These are phyloP conservation scores for Cadophora sp. DNA, from an alignment of 2,329 filamentous ascomycete species.

Conservation along the genomic window DNA sequence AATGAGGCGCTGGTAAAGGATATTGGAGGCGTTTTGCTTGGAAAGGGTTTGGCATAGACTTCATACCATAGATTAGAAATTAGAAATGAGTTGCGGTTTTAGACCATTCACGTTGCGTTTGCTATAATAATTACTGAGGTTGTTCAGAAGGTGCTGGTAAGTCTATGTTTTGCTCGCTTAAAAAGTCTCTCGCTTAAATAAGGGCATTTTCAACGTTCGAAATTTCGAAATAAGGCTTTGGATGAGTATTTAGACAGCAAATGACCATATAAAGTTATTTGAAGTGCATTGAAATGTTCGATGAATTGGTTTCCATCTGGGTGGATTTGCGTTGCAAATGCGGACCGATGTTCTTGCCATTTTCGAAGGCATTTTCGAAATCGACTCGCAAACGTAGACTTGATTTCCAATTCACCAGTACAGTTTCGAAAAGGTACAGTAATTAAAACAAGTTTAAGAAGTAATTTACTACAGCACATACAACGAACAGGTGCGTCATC, in stretches of 20 bases:
- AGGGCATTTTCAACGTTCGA: neutral
- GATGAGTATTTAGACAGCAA: neutral
- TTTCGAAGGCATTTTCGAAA: neutral
- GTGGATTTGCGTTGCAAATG: neutral
- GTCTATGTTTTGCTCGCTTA: slow-evolving; percentile 11
- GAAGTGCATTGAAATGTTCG: neutral
- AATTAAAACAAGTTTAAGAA: too few relatives aligned
- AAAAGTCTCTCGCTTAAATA: neutral
- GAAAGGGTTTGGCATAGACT: slow-evolving; percentile 40
- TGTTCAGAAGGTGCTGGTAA: neutral
- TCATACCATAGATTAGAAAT: slow-evolving; percentile 6
- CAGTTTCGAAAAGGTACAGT: neutral
- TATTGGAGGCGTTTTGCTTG: slow-evolving; percentile 52
- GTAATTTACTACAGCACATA: too few relatives aligned
- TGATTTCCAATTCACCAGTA: neutral
- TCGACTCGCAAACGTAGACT: neutral
- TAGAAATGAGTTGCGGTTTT: slow-evolving; percentile 7
- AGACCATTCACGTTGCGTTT: neutral
- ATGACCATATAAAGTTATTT: neutral
- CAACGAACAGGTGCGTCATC: too few relatives aligned
- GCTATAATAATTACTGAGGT: neutral
- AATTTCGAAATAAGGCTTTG: neutral
- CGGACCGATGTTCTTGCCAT: neutral
- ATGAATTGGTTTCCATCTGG: neutral
- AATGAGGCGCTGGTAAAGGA: slow-evolving; percentile 63